These are phyloP conservation scores for Blastobotrys indianensis DNA, from an alignment of 1,139 yeast genomes.

Conservation along the genomic window DNA sequence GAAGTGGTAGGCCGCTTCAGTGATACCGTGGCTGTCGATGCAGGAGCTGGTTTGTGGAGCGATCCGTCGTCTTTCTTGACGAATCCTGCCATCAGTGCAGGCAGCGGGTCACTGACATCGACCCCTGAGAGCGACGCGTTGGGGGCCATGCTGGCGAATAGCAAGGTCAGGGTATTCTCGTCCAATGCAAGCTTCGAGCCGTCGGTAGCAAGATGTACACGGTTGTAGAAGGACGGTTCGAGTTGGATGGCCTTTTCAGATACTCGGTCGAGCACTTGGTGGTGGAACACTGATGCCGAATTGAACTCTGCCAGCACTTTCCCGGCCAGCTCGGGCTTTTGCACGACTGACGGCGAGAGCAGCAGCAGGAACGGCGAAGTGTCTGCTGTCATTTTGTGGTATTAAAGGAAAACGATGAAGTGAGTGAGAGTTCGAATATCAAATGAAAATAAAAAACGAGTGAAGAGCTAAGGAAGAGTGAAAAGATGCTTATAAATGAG, in stretches of 20 bases:
- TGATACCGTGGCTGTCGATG: conserved; percentile 11
- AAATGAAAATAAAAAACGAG: neutral
- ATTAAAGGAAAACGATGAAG: neutral
- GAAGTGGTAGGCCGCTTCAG: conserved; percentile 8
- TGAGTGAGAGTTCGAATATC: neutral
- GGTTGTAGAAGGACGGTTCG: conserved; percentile 40
- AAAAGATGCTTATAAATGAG: neutral
- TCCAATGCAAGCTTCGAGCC: conserved; percentile 40
- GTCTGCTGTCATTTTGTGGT: conserved; percentile 8
- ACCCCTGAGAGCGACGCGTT: conserved; percentile 50
- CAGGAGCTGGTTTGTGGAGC: conserved; percentile 22
- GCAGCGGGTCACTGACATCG: conserved; percentile 46
- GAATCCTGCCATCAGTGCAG: conserved; percentile 61
- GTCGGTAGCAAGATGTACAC: conserved; percentile 51
- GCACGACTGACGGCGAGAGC: conserved; percentile 69
- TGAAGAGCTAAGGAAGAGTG: conserved; percentile 2
- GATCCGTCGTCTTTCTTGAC: conserved; percentile 39
- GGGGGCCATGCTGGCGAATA: conserved; percentile 40
- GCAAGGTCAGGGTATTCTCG: conserved; percentile 37
- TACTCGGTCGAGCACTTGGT: conserved; percentile 67
- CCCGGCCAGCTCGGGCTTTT: conserved; percentile 48
- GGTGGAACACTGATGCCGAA: conserved; percentile 26
- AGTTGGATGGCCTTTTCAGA: conserved; percentile 52
- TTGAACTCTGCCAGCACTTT: conserved; percentile 31
- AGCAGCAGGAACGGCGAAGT: conserved; percentile 42